phyloP scores from a whole-genome alignment of 2,329 filamentous ascomycete species.

The Fusarium sacchari region DNA sequence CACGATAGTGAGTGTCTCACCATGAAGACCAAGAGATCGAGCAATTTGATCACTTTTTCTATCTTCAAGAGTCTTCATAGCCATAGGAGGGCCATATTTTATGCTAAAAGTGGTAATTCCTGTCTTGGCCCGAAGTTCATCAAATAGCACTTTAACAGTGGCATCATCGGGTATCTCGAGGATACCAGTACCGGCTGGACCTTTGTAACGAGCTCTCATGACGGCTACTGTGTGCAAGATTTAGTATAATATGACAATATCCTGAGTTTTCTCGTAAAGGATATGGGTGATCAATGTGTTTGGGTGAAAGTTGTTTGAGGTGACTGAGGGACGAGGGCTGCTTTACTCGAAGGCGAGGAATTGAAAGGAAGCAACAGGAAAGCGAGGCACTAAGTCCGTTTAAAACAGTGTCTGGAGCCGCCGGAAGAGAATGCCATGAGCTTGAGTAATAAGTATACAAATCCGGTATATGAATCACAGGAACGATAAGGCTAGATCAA shows the following conservation, averaged over 20 bases:
- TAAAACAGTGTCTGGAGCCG: not conserved
- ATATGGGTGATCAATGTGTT: not conserved
- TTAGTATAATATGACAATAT: not conserved
- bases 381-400: not conserved
- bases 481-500: not conserved
- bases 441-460: not conserved
- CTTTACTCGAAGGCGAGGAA: slow-evolving; percentile 12
- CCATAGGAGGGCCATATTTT: slow-evolving; percentile 82
- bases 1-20: slow-evolving; percentile 62
- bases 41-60: slow-evolving; percentile 60
- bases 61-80: slow-evolving; percentile 72
- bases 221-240: not conserved
- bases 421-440: not conserved
- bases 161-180: slow-evolving; percentile 75
- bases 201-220: slow-evolving; percentile 81
- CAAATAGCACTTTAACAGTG: slow-evolving; percentile 69
- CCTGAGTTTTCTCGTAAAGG: not conserved
- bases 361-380: slow-evolving; percentile 7
- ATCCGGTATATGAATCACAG: not conserved
- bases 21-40: slow-evolving; percentile 60
- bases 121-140: slow-evolving; percentile 71
- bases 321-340: slow-evolving; percentile 11
- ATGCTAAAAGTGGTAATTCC: slow-evolving; percentile 74
- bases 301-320: not conserved
- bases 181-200: slow-evolving; percentile 76